phyloP scores from a whole-genome alignment of 257 asterid genomes.

The Solanum commersonii region DNA sequence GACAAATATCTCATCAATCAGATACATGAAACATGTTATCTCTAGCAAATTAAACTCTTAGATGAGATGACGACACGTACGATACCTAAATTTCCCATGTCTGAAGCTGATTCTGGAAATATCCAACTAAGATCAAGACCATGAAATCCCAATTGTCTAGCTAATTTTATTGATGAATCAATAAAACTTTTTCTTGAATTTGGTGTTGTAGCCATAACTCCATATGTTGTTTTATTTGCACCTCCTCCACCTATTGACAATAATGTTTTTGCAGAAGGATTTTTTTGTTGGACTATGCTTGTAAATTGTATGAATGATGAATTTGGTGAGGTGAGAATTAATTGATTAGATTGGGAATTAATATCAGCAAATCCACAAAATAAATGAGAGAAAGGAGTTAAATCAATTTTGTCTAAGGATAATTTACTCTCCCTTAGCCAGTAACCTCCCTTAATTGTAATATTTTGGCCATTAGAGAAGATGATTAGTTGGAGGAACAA shows the following conservation, averaged over 20 bases:
- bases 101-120: slow-evolving; percentile 11
- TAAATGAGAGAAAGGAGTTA: slow-evolving; percentile 38
- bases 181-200: slow-evolving; percentile 25
- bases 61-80: not conserved
- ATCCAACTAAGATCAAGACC: slow-evolving; percentile 47
- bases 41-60: not conserved
- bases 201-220: slow-evolving; percentile 25
- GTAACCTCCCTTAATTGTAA: slow-evolving; percentile 26
- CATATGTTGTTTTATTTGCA: not conserved
- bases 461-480: slow-evolving; percentile 5
- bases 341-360: slow-evolving; percentile 17
- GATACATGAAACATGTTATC: not conserved
- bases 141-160: slow-evolving; percentile 25
- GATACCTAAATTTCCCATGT: slow-evolving; percentile 30
- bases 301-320: slow-evolving; percentile 30
- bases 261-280: slow-evolving; percentile 32
- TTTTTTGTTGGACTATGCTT: slow-evolving; percentile 17
- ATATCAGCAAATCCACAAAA: slow-evolving; percentile 45
- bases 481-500: slow-evolving; percentile 4
- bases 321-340: slow-evolving; percentile 21
- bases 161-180: slow-evolving; percentile 30
- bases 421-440: slow-evolving; percentile 35
- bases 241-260: slow-evolving; percentile 19
- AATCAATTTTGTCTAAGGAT: slow-evolving; percentile 15
- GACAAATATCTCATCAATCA: not conserved